A percentile compares a stretch with the other conserved stretches of the same genome.
These are phyloP conservation scores for Microbotryum intermedium DNA, from an alignment of 1,284 basidiomycete species.

Conservation along the genomic window DNA sequence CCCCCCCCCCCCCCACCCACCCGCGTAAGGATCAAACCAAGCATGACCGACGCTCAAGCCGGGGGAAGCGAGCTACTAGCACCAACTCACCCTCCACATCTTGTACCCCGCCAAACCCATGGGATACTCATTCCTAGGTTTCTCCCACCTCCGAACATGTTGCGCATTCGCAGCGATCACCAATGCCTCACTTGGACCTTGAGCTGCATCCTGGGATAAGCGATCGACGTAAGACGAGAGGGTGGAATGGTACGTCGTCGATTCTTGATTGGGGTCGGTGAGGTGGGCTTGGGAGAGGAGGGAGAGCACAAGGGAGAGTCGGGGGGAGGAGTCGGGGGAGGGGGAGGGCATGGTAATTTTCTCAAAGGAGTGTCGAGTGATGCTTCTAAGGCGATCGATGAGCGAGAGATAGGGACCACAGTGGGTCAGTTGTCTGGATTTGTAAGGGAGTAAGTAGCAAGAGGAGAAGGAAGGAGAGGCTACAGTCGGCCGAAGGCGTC, in stretches of 20 bases:
- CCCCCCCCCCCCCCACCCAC: no score
- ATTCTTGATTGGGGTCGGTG: conserved; percentile 1
- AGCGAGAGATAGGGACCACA: no score
- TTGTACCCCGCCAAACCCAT: conserved; percentile 16
- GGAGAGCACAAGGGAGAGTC: conserved; percentile 3
- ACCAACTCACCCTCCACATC: conserved; percentile 17
- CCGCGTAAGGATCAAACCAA: no score
- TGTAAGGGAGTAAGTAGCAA: no score
- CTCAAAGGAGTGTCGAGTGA: no score
- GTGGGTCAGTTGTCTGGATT: no score
- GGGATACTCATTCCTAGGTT: conserved; percentile 3
- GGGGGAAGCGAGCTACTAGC: neutral
- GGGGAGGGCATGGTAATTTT: neutral
- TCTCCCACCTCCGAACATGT: conserved; percentile 18
- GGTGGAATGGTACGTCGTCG: conserved; percentile 5
- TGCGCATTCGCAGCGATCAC: conserved; percentile 11
- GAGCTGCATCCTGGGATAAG: neutral
- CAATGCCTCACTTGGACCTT: conserved; percentile 10
- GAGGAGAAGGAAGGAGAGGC: no score
- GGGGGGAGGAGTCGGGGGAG: conserved; percentile 1
- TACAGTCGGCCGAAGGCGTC: no score
- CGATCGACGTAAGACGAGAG: conserved; percentile 1
- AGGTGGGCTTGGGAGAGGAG: conserved; percentile 3
- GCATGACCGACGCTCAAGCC: no score
- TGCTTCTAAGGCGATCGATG: no score